Evolutionary conservation across 345 rosid species (phyloP).

Genomic region (Barbarea vulgaris): DNA sequence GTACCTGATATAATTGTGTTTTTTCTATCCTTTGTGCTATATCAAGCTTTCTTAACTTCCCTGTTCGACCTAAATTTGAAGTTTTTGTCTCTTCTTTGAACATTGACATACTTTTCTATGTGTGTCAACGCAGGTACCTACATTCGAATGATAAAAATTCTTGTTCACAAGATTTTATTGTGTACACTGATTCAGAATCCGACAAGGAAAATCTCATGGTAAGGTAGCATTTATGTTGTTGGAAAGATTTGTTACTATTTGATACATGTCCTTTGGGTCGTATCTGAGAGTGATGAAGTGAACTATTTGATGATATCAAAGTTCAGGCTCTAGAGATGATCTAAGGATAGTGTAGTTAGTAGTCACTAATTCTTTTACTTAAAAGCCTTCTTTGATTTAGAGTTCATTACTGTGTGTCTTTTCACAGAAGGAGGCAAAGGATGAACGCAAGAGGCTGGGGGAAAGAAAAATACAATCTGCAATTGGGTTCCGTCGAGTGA

Average conservation of each 20-base stretch:
- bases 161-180: constrained; percentile 52
- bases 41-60: neutral
- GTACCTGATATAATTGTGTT: neutral
- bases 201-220: constrained; percentile 74
- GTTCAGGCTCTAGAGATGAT: neutral
- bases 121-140: no score
- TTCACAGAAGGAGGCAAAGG: constrained; percentile 69
- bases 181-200: constrained; percentile 62
- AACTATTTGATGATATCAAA: constrained; percentile 6
- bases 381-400: neutral
- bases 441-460: constrained; percentile 60
- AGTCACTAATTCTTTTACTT: neutral
- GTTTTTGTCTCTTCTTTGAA: neutral
- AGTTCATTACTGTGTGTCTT: constrained; percentile 7
- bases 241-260: neutral
- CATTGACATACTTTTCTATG: neutral
- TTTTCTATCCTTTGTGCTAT: neutral
- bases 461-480: constrained; percentile 65
- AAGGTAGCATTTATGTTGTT: constrained; percentile 38
- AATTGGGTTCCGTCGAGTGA: constrained; percentile 83
- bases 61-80: neutral
- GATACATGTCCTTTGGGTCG: constrained; percentile 11
- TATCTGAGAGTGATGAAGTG: neutral
- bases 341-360: no score
- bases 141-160: constrained; percentile 45